Evolutionary conservation across 83 land plant genomes (phyloP), one percentile per base, ranked within the genome.

Genomic region (Diphasiastrum complanatum): DNA sequence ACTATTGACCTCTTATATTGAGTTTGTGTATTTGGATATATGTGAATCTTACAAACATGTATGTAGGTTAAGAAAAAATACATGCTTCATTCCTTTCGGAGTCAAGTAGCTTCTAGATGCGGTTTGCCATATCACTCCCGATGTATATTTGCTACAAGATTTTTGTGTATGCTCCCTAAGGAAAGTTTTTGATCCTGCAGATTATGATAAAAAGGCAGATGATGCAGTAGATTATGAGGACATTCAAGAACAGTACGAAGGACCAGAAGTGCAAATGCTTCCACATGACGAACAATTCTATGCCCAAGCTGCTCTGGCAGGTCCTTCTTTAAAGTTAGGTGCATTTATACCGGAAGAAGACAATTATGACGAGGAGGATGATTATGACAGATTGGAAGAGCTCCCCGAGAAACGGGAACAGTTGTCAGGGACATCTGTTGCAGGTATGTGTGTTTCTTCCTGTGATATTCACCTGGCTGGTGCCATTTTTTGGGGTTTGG

Each of bases 151-250:
- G n/a, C n/a, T n/a, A n/a, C n/a, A n/a, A n/a, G n/a, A n/a, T n/a
- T n/a, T n/a, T 31, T 16, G 37, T 5, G 5, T 18, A 18, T 47
- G 51, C 8, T 8, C 16, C 51, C 4, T 5, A 5, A 18, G 4
- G 16, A 47, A 16, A 5, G 23, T 5, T 24, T 5, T 23, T n/a
- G 5, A 25, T 27, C 29, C 24, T 48, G 51, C 66, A 91, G 95
- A 85, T 71, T 92, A 85, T 81, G 87, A 71, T 55, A 72, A 75
- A 47, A 93, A 93, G 65, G 96, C 99, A 38, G 92, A 89, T 45
- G 81, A 93, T 84, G 96, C 96, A 5, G 81, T 93, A 60, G 86
- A 93, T 70, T 93, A 81, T 75, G 96, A 93, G 77, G 96, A 86
- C 51, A 76, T 83, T 47, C 86, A 93, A 47, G 99, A 93, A 62